Percentiles rank a stretch among this genome's conserved stretches.
phyloP scores from a whole-genome alignment of 257 asterid genomes.

The Primulina huaijiensis region DNA sequence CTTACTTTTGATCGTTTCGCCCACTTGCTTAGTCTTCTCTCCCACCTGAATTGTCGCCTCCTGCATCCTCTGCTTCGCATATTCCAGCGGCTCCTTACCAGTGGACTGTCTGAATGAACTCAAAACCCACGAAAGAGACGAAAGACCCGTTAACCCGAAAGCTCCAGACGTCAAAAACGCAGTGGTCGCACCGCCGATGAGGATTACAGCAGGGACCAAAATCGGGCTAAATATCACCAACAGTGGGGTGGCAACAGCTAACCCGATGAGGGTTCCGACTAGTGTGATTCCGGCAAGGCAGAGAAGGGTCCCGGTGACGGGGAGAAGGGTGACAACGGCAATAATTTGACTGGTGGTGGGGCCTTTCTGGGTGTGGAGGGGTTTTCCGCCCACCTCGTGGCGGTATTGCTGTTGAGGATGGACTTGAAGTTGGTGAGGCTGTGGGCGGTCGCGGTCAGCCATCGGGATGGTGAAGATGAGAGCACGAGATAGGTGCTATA shows the following conservation, averaged over 20 bases:
- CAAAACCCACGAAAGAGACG: conserved; percentile 58
- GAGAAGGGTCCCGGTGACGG: conserved; percentile 50
- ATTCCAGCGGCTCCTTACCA: conserved; percentile 43
- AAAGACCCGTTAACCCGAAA: conserved; percentile 57
- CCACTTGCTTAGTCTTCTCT: conserved; percentile 38
- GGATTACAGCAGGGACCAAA: conserved; percentile 46
- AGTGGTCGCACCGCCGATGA: conserved; percentile 37
- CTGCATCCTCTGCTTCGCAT: conserved; percentile 41
- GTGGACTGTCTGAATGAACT: conserved; percentile 40
- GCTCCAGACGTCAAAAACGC: conserved; percentile 63
- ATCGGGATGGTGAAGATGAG: neutral
- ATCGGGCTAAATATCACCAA: conserved; percentile 59
- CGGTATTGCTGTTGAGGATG: conserved; percentile 29
- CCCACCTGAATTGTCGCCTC: conserved; percentile 40
- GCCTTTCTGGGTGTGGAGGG: conserved; percentile 33
- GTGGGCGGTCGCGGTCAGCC: conserved; percentile 42
- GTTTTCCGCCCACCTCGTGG: conserved; percentile 29
- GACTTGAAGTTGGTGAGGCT: conserved; percentile 40
- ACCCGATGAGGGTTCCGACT: conserved; percentile 44
- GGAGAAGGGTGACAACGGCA: conserved; percentile 51
- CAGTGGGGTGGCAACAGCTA: conserved; percentile 50
- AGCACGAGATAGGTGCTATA: neutral
- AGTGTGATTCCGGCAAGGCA: conserved; percentile 47
- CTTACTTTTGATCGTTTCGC: conserved; percentile 28
- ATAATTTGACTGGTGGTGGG: conserved; percentile 45